These are phyloP conservation scores for Umbelopsis sp. DNA, from an alignment of 192 early-diverging fungal species.

Conservation along the genomic window DNA sequence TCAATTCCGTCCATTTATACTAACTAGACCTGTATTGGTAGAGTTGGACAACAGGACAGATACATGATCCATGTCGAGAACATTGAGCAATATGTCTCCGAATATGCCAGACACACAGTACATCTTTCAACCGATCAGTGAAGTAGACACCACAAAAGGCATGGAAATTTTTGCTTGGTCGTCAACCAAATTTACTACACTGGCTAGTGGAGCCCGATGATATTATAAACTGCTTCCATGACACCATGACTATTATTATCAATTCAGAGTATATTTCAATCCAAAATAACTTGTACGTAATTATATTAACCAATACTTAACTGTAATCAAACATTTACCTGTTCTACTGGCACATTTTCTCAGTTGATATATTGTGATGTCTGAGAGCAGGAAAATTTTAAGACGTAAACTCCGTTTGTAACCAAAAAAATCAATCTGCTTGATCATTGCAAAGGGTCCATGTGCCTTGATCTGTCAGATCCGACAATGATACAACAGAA, in stretches of 20 bases:
- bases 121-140: neutral
- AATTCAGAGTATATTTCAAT: no score
- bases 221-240: no score
- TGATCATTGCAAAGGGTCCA: neutral
- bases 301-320: no score
- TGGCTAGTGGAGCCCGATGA: neutral
- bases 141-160: neutral
- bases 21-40: neutral
- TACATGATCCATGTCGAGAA: neutral
- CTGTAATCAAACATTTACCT: no score
- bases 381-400: no score
- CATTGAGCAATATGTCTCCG: neutral
- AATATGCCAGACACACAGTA: neutral
- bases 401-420: no score
- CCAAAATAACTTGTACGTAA: no score
- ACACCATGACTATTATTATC: no score
- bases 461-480: neutral
- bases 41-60: constrained; percentile 11
- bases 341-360: no score
- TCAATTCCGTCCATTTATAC: neutral
- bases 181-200: neutral
- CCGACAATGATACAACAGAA: neutral
- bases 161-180: neutral
- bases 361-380: no score
- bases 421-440: no score